phyloP scores from a whole-genome alignment of 2,329 filamentous ascomycete species.

The Penicillium freii region DNA sequence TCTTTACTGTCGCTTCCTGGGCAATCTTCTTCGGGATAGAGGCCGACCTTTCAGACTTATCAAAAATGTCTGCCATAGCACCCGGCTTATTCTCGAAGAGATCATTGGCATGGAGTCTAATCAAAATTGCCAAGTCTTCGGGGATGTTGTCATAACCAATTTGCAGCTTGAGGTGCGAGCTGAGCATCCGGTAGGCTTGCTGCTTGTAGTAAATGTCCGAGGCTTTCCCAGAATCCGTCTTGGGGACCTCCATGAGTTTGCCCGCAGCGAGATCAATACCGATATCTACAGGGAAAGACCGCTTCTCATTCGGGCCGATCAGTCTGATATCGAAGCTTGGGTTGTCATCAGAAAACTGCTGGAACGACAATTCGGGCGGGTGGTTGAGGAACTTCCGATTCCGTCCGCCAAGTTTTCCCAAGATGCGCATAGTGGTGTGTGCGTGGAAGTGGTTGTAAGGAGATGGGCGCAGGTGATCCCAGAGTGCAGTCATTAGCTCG shows the following conservation, averaged over 20 bases:
- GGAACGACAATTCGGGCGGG: slow-evolving; percentile 77
- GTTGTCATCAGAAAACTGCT: slow-evolving; percentile 81
- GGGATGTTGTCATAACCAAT: slow-evolving; percentile 85
- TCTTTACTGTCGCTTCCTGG: slow-evolving; percentile 79
- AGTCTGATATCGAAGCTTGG: slow-evolving; percentile 85
- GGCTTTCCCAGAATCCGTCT: slow-evolving; percentile 55
- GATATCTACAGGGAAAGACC: slow-evolving; percentile 80
- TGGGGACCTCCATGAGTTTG: slow-evolving; percentile 79
- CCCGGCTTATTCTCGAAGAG: slow-evolving; percentile 70
- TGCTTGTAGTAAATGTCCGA: slow-evolving; percentile 86
- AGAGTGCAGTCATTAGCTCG: slow-evolving; percentile 95
- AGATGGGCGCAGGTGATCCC: slow-evolving; percentile 89
- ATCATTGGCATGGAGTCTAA: slow-evolving; percentile 88
- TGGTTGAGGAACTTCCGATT: slow-evolving; percentile 95
- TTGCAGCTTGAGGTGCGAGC: slow-evolving; percentile 83
- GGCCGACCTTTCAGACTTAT: slow-evolving; percentile 72
- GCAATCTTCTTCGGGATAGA: slow-evolving; percentile 84
- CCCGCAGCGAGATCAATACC: slow-evolving; percentile 86
- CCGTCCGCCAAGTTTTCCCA: slow-evolving; percentile 91
- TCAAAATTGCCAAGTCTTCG: slow-evolving; percentile 79
- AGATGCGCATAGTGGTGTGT: slow-evolving; percentile 94
- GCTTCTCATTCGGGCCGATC: slow-evolving; percentile 83
- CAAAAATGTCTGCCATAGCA: slow-evolving; percentile 66
- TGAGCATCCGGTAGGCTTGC: slow-evolving; percentile 84
- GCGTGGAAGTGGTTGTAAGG: slow-evolving; percentile 97